These are phyloP conservation scores for Penicillium roqueforti DNA, from an alignment of 495 filamentous ascomycete genomes.

Conservation along the genomic window DNA sequence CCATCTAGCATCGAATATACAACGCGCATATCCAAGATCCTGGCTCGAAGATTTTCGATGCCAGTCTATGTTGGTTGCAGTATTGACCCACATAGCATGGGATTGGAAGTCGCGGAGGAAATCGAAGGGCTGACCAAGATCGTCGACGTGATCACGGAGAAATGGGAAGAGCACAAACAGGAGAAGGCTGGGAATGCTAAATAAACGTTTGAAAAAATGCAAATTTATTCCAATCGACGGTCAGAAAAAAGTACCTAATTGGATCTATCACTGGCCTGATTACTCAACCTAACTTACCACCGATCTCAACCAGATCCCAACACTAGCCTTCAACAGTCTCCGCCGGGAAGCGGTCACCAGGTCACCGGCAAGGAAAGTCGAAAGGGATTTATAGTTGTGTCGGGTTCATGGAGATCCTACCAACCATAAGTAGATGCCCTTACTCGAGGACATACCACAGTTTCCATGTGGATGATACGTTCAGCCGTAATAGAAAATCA, in stretches of 20 bases:
- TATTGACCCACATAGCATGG: conserved; percentile 55
- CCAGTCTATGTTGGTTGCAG: conserved; percentile 84
- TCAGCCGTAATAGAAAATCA: neutral
- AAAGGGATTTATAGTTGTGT: too few species aligned
- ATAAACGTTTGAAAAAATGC: neutral
- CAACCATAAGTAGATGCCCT: neutral
- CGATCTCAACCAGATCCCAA: neutral
- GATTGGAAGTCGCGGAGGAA: conserved; percentile 83
- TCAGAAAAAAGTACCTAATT: neutral
- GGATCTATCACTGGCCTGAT: neutral
- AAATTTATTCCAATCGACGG: neutral
- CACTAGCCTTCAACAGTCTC: neutral
- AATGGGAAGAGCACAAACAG: conserved; percentile 17
- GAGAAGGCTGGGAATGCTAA: neutral
- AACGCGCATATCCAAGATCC: conserved; percentile 73
- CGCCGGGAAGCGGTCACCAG: neutral
- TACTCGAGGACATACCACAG: neutral
- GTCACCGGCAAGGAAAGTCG: too few species aligned
- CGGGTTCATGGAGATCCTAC: neutral
- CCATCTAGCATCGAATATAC: conserved; percentile 79
- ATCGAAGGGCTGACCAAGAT: conserved; percentile 79
- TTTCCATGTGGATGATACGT: too few species aligned
- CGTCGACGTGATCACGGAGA: conserved; percentile 58
- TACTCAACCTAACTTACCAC: neutral
- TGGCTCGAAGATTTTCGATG: conserved; percentile 62